Conservation (phyloP, 371 early-diverging fungal genomes). For the Batkoa obscura region DNA sequence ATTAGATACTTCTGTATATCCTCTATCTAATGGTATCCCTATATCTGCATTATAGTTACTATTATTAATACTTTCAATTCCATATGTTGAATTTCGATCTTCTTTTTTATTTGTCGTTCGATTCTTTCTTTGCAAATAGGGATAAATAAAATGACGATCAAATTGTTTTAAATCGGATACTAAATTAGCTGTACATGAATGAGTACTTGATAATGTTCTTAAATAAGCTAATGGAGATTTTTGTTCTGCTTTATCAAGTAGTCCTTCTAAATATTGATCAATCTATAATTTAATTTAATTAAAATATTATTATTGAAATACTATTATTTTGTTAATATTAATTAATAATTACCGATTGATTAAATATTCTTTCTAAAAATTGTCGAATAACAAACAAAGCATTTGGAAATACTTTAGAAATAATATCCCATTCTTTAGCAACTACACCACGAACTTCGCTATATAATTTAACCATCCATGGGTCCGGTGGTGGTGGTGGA, state of each 20-base stretch:
- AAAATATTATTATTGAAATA: not conserved
- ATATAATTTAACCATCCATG: constrained; percentile 53
- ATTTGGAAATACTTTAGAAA: constrained; percentile 84
- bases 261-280: constrained; percentile 64
- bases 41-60: constrained; percentile 18
- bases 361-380: constrained; percentile 84
- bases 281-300: constrained; percentile 22
- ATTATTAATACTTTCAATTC: too few species aligned
- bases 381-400: constrained; percentile 75
- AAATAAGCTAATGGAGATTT: constrained; percentile 59
- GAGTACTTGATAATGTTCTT: constrained; percentile 50
- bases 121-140: constrained; percentile 8
- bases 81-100: too few species aligned
- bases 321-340: too few species aligned
- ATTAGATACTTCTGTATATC: constrained; percentile 25
- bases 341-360: constrained; percentile 69
- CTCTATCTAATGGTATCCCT: constrained; percentile 19
- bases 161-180: constrained; percentile 45
- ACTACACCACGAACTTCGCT: constrained; percentile 64
- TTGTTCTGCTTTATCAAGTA: constrained; percentile 44
- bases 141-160: constrained; percentile 10
- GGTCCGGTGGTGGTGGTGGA: constrained; percentile 53
- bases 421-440: constrained; percentile 68
- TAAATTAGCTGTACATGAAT: constrained; percentile 50
- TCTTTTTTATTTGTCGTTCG: constrained; percentile 2